Evolutionary conservation across 2,329 filamentous ascomycete species (phyloP).

Genomic region (Cryphonectria radicalis): DNA sequence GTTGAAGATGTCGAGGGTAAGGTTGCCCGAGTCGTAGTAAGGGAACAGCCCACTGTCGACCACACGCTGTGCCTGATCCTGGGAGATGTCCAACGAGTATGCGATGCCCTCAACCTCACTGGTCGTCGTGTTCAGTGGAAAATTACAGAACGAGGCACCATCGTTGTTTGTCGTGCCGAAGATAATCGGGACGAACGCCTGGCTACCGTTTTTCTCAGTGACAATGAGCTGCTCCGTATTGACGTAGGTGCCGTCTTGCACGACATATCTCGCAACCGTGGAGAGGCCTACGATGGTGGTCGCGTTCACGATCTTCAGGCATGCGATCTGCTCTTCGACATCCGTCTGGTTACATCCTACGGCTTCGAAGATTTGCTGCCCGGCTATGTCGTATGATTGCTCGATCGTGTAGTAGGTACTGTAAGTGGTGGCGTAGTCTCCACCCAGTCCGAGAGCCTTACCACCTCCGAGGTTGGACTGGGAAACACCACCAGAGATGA

Average conservation of each 20-base stretch:
- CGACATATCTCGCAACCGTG: conserved; percentile 54
- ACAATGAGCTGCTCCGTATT: conserved; percentile 52
- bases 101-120: conserved; percentile 48
- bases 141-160: conserved; percentile 54
- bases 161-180: conserved; percentile 55
- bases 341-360: conserved; percentile 51
- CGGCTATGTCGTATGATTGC: conserved; percentile 52
- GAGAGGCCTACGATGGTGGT: conserved; percentile 42
- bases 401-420: conserved; percentile 56
- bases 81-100: conserved; percentile 50
- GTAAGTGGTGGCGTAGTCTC: conserved; percentile 58
- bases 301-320: conserved; percentile 48
- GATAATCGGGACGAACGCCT: conserved; percentile 55
- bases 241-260: conserved; percentile 57
- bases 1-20: conserved; percentile 59
- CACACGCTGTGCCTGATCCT: conserved; percentile 45
- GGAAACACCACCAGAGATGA: conserved; percentile 46
- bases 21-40: conserved; percentile 50
- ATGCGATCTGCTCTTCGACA: conserved; percentile 49
- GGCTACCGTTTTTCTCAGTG: conserved; percentile 45
- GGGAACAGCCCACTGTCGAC: conserved; percentile 54
- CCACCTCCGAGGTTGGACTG: conserved; percentile 59
- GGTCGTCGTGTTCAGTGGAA: conserved; percentile 47
- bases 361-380: conserved; percentile 51
- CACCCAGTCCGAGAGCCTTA: conserved; percentile 48